Conservation (phyloP, 108 stramenopile genomes). For the Skeletonema grethae region DNA sequence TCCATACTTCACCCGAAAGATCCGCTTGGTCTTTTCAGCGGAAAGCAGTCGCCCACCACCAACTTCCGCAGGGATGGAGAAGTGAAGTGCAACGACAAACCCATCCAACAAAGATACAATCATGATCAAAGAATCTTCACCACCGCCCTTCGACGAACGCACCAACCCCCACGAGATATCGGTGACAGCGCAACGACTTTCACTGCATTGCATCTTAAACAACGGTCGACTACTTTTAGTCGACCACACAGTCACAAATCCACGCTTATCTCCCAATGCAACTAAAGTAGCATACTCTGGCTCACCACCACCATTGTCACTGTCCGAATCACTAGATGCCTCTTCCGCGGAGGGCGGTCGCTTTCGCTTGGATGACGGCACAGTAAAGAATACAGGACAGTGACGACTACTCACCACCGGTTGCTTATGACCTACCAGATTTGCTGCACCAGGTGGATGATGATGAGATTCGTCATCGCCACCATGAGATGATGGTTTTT, state of each 20-base stretch:
- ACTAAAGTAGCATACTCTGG: constrained; percentile 82
- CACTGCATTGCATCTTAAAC: constrained; percentile 87
- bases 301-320: constrained; percentile 54
- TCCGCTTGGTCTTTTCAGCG: constrained; percentile 49
- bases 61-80: constrained; percentile 71
- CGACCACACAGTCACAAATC: constrained; percentile 89
- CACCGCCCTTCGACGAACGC: constrained; percentile 26
- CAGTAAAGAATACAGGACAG: constrained; percentile 69
- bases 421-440: constrained; percentile 90
- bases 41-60: constrained; percentile 61
- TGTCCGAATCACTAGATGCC: constrained; percentile 21
- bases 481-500: constrained; percentile 8
- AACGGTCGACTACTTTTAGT: constrained; percentile 70
- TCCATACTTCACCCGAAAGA: constrained; percentile 81
- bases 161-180: constrained; percentile 79
- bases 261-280: constrained; percentile 83
- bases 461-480: background rate
- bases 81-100: constrained; percentile 75
- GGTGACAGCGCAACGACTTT: constrained; percentile 81
- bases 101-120: constrained; percentile 84
- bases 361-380: constrained; percentile 21
- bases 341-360: background rate
- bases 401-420: constrained; percentile 84
- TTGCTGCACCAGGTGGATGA: constrained; percentile 73
- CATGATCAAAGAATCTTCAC: constrained; percentile 51